These are phyloP conservation scores for Cercospora janseana DNA, from an alignment of 2,329 filamentous ascomycete species.

Conservation along the genomic window DNA sequence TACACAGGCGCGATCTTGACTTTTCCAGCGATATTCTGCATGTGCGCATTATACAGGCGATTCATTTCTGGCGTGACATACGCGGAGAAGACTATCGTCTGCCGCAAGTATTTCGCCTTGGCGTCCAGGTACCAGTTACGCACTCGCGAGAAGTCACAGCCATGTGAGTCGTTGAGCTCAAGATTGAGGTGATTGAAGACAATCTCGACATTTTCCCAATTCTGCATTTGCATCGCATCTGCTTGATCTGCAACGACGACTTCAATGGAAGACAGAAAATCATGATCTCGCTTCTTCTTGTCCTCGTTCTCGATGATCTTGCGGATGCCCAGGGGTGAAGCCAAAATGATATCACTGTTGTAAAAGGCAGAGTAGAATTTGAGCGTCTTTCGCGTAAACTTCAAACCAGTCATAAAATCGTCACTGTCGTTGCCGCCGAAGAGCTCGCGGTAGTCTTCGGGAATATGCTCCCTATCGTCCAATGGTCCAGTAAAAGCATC, in stretches of 20 bases:
- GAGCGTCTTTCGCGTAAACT: constrained; percentile 92
- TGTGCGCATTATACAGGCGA: constrained; percentile 70
- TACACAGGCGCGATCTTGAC: constrained; percentile 68
- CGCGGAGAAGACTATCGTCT: constrained; percentile 76
- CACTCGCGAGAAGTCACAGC: constrained; percentile 89
- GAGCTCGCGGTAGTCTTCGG: constrained; percentile 81
- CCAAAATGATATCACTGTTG: constrained; percentile 90
- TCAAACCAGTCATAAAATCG: constrained; percentile 93
- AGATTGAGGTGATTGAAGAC: constrained; percentile 89
- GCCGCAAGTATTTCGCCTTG: constrained; percentile 74
- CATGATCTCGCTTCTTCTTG: constrained; percentile 70
- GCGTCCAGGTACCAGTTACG: constrained; percentile 91
- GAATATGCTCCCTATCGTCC: constrained; percentile 64
- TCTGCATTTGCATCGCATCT: constrained; percentile 93
- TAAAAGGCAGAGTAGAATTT: constrained; percentile 97
- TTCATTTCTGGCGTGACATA: constrained; percentile 89
- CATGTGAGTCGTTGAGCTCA: constrained; percentile 77
- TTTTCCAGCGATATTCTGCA: constrained; percentile 79
- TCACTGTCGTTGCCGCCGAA: constrained; percentile 97
- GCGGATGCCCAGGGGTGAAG: constrained; percentile 82
- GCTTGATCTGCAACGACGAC: constrained; percentile 86
- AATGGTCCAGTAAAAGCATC: constrained; percentile 74
- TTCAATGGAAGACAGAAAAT: constrained; percentile 93
- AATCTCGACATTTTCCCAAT: constrained; percentile 93
- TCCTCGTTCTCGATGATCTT: constrained; percentile 83